A percentile compares a stretch with the other conserved stretches of the same genome.
These are phyloP conservation scores for Cyberlindnera saturnus DNA, from an alignment of 805 yeast genomes.

Conservation along the genomic window DNA sequence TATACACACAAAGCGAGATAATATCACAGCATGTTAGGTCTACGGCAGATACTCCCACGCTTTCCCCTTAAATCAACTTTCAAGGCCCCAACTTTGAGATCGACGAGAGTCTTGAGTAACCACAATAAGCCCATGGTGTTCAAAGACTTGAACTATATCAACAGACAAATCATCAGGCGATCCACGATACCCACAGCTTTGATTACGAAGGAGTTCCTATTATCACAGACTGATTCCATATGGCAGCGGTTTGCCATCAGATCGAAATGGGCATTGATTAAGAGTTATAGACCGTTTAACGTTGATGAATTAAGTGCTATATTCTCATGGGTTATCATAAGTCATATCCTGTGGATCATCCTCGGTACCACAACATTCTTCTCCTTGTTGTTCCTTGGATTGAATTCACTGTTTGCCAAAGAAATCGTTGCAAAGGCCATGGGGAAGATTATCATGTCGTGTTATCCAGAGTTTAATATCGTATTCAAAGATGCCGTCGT, in stretches of 20 bases:
- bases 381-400: slow-evolving; percentile 64
- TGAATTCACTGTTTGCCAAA: slow-evolving; percentile 79
- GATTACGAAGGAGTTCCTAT: slow-evolving; percentile 12
- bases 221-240: slow-evolving; percentile 14
- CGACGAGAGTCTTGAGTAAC: too few relatives aligned
- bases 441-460: slow-evolving; percentile 68
- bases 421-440: slow-evolving; percentile 77
- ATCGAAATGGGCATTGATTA: slow-evolving; percentile 72
- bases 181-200: slow-evolving; percentile 1
- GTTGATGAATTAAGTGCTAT: slow-evolving; percentile 83
- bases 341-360: slow-evolving; percentile 72
- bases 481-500: slow-evolving; percentile 86
- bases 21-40: too few relatives aligned
- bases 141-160: slow-evolving; percentile 11
- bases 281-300: slow-evolving; percentile 78
- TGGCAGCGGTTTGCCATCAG: slow-evolving; percentile 43
- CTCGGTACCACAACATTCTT: slow-evolving; percentile 90
- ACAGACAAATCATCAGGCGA: neutral
- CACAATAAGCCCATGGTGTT: slow-evolving; percentile 10
- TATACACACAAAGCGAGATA: too few relatives aligned
- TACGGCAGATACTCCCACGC: too few relatives aligned
- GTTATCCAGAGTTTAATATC: slow-evolving; percentile 70
- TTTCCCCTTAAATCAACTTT: too few relatives aligned
- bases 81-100: too few relatives aligned
- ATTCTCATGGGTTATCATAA: slow-evolving; percentile 84